A percentile compares a stretch with the other conserved stretches of the same genome.
phyloP scores from a whole-genome alignment of 176 grass and related monocot species.

The Raddia distichophylla region DNA sequence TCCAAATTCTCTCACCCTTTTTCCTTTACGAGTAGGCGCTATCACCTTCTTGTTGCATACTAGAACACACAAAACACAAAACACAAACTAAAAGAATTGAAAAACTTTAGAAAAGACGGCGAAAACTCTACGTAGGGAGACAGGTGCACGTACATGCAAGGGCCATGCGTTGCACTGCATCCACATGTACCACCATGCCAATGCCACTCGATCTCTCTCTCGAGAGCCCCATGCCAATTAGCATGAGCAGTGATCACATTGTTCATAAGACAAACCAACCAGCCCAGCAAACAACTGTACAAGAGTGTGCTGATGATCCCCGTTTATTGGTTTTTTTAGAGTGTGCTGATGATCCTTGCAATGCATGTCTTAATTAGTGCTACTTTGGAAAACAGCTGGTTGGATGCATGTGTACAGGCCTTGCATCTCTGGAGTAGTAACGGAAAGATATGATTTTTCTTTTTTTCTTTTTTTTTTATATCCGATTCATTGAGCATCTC shows the following conservation, averaged over 20 bases:
- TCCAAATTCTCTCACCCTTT: background rate
- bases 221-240: background rate
- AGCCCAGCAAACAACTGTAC: background rate
- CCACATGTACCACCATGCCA: background rate
- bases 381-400: slow-evolving; percentile 11
- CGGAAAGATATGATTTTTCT: background rate
- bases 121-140: background rate
- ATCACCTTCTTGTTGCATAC: no score
- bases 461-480: background rate
- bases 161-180: background rate
- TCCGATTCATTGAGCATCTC: slow-evolving; percentile 5
- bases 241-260: background rate
- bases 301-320: background rate
- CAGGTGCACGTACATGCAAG: background rate
- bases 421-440: background rate
- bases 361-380: background rate
- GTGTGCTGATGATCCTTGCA: background rate
- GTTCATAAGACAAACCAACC: background rate
- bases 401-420: background rate
- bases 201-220: background rate
- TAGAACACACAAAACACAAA: background rate
- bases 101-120: background rate
- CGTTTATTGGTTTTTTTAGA: background rate
- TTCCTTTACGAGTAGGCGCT: background rate
- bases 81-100: background rate